phyloP scores from a whole-genome alignment of 371 early-diverging fungal genomes.

The Paraphysoderma sedebokerense region DNA sequence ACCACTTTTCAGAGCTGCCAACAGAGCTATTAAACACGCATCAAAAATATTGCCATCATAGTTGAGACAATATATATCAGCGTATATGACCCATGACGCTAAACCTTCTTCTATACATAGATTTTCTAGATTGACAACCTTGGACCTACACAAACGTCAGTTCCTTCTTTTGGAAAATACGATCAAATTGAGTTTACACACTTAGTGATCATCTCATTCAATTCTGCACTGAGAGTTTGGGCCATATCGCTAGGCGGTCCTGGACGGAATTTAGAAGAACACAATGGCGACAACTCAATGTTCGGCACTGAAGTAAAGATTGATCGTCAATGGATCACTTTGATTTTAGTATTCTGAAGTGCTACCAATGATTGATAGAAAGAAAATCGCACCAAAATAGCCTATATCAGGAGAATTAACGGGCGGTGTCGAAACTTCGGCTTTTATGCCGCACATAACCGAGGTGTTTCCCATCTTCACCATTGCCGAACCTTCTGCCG shows the following conservation, averaged over 20 bases:
- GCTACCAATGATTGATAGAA: not conserved
- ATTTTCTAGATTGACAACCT: constrained; percentile 42
- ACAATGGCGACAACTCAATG: constrained; percentile 74
- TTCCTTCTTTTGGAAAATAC: not conserved
- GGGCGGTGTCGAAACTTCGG: constrained; percentile 76
- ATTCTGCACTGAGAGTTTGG: constrained; percentile 61
- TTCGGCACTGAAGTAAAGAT: constrained; percentile 51
- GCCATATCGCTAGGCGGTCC: constrained; percentile 79
- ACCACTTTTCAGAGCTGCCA: constrained; percentile 52
- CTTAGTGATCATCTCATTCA: constrained; percentile 48
- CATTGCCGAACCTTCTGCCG: constrained; percentile 73
- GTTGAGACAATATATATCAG: constrained; percentile 75
- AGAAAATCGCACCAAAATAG: constrained; percentile 39
- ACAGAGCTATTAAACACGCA: constrained; percentile 60
- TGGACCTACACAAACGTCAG: constrained; percentile 12
- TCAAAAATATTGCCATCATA: constrained; percentile 85
- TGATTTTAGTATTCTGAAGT: too few species aligned
- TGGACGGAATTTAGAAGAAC: constrained; percentile 59
- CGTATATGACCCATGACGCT: constrained; percentile 77
- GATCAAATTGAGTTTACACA: constrained; percentile 8
- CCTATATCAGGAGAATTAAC: constrained; percentile 49
- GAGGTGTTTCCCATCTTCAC: constrained; percentile 78
- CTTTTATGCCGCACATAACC: constrained; percentile 83
- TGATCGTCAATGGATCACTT: not conserved
- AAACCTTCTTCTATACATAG: constrained; percentile 68